Conservation (phyloP, 225 moss, liverwort and hornwort genomes). For the Bryum argenteum region DNA sequence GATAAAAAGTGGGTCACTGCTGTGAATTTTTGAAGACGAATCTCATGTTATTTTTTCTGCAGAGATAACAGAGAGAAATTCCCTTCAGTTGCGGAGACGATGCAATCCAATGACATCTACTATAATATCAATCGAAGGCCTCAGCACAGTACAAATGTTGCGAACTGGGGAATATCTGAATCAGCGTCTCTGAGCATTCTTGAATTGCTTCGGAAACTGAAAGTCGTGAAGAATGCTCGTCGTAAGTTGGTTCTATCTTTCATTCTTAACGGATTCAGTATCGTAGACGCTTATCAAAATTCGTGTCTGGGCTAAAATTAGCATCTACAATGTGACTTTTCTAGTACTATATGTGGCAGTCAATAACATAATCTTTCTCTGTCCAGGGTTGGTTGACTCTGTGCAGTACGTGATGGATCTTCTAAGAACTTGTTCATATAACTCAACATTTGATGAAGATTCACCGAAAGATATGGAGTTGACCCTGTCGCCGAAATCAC, state of each 20-base stretch:
- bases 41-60: conserved; percentile 22
- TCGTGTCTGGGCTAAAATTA: conserved; percentile 2
- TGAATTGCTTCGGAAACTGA: conserved; percentile 70
- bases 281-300: conserved; percentile 2
- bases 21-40: not conserved
- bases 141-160: conserved; percentile 37
- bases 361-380: conserved; percentile 21
- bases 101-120: conserved; percentile 57
- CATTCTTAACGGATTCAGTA: conserved; percentile 5
- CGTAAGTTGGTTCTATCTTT: conserved; percentile 60
- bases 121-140: conserved; percentile 67
- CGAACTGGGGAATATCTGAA: conserved; percentile 50
- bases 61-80: conserved; percentile 44
- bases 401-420: conserved; percentile 66
- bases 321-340: not conserved
- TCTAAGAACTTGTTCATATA: conserved; percentile 44
- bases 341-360: not conserved
- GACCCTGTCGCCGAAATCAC: conserved; percentile 43
- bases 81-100: conserved; percentile 27
- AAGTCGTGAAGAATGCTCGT: conserved; percentile 65
- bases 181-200: conserved; percentile 62
- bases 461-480: conserved; percentile 36
- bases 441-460: conserved; percentile 36
- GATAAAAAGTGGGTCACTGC: not conserved
- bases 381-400: conserved; percentile 82